Evolutionary conservation across 129 eudicot species (phyloP).

Genomic region (Arctium minus): DNA sequence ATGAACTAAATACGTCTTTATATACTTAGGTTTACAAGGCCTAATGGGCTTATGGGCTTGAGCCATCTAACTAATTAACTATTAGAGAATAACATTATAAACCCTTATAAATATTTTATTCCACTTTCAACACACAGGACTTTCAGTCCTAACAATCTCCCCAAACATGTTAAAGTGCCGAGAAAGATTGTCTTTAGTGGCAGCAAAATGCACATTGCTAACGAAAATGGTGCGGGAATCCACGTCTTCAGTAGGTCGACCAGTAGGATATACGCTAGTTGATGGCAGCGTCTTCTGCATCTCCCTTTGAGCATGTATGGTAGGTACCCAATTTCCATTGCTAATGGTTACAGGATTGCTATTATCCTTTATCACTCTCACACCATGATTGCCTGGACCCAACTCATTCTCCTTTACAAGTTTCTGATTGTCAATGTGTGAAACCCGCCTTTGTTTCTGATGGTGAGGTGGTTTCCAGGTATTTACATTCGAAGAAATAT

Average conservation of each 20-base stretch:
- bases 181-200: too few species aligned
- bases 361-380: slow-evolving; percentile 36
- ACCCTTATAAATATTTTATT: too few species aligned
- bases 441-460: slow-evolving; percentile 38
- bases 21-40: too few species aligned
- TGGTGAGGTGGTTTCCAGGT: slow-evolving; percentile 51
- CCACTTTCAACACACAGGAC: too few species aligned
- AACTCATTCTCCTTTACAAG: slow-evolving; percentile 24
- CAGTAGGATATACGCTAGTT: slow-evolving; percentile 42
- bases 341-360: slow-evolving; percentile 25
- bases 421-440: slow-evolving; percentile 36
- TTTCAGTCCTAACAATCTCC: too few species aligned
- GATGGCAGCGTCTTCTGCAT: slow-evolving; percentile 38
- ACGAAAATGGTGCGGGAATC: slow-evolving; percentile 84
- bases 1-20: too few species aligned
- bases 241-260: slow-evolving; percentile 68
- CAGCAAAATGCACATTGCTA: too few species aligned
- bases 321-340: slow-evolving; percentile 55
- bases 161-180: too few species aligned
- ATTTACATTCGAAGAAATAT: slow-evolving; percentile 54
- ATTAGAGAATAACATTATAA: too few species aligned
- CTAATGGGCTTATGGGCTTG: too few species aligned
- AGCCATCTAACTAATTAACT: too few species aligned
- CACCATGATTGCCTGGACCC: slow-evolving; percentile 32
- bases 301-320: slow-evolving; percentile 32